phyloP scores from a whole-genome alignment of 2,329 filamentous ascomycete genomes.

The Arthroderma sp. region DNA sequence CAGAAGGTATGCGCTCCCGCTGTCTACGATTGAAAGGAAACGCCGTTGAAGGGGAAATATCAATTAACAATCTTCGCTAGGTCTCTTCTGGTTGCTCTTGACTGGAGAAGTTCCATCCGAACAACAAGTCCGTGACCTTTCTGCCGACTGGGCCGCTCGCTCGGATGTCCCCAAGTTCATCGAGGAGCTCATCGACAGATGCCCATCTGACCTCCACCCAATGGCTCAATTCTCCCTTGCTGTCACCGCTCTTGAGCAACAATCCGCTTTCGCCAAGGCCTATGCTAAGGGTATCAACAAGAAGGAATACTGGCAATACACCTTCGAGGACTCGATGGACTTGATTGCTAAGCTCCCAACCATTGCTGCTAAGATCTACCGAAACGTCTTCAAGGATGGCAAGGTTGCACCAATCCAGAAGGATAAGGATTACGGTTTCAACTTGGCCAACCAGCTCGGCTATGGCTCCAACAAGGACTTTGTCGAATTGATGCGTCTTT shows the following conservation, averaged over 20 bases:
- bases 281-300: conserved; percentile 99
- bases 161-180: conserved; percentile 96
- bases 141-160: conserved; percentile 96
- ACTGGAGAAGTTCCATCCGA: conserved; percentile 95
- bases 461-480: conserved; percentile 94
- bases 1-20: conserved; percentile 52
- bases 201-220: conserved; percentile 95
- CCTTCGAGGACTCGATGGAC: conserved; percentile 99
- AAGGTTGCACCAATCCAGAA: conserved; percentile 93
- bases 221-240: conserved; percentile 99
- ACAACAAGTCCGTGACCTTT: conserved; percentile 96
- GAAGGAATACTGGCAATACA: conserved; percentile 99
- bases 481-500: conserved; percentile 93
- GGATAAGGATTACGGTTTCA: conserved; percentile 99
- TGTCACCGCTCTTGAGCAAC: conserved; percentile 95
- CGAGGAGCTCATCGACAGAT: conserved; percentile 99
- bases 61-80: conserved; percentile 24
- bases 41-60: conserved; percentile 1
- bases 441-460: conserved; percentile 98
- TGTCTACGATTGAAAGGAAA: neutral
- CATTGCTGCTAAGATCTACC: conserved; percentile 97
- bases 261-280: conserved; percentile 93
- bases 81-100: conserved; percentile 98
- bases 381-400: conserved; percentile 99
- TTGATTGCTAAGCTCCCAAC: conserved; percentile 98